Base-by-base conservation (phyloP, 768 basidiomycete genomes). In the Coprinopsis cinerea region DNA sequence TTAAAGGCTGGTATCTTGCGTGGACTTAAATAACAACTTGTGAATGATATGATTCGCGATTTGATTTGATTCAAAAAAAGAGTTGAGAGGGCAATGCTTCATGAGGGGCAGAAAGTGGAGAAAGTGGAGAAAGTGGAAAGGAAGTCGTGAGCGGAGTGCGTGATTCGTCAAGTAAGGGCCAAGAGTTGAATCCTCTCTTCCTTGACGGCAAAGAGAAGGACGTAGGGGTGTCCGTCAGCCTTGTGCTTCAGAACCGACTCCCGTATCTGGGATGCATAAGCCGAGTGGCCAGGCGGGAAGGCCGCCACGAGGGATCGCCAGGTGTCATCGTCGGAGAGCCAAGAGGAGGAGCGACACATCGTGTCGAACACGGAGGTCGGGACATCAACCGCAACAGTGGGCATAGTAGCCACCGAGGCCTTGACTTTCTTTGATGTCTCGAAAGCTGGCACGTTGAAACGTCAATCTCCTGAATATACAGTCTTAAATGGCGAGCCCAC, bases 321-420 rank as follows among this genome's bases (percentile, higher is more conserved):
- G 0, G 72, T 69, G 32, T 90, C 86, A 37, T 92, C 89, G 52
- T 88, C 86, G 3, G 74, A 74, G 22, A 89, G 64, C 89, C 89
- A 91, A 14, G 67, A 61, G 2, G 79, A 59, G 28, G 63, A 78
- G 58, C 70, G 75, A 24, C 73, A 71, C 71, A 92, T 76, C 1
- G 70, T 57, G 41, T 88, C 85, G 54, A 89, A 89, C 1, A 80
- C 73, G 5, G 67, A 51, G 0, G 73, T 62, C 1, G 80, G 67
- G 9, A 90, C 81, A 49, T 91, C 88, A 13, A 91, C 73, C 1
- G 80, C 87, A n/a, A 92, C 65, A 18, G 78, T 79, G 1, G 85
- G 83, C 53, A 87, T 69, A 9, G 79, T 80, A 9, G 67, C 71
- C 51, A 85, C 66, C 0, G 82, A 75, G 9, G 73, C 69, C 60